Evolutionary conservation across 2,329 filamentous ascomycete species (phyloP).

Genomic region (Rutstroemia sp.): DNA sequence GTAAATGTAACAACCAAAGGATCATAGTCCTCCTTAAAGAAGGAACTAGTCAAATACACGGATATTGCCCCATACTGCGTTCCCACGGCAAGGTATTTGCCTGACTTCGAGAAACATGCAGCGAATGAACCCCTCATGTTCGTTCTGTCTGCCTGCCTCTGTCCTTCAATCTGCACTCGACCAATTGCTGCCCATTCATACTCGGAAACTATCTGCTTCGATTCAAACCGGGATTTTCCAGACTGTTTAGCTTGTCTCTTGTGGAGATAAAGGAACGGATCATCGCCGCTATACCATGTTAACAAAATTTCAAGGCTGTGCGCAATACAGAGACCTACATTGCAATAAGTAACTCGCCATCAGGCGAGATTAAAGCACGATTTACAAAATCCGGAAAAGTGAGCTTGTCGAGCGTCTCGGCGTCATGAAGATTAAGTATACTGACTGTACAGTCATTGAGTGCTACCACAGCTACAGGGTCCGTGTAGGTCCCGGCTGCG

Average conservation of each 20-base stretch:
- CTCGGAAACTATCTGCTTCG: constrained; percentile 17
- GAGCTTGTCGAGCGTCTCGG: constrained; percentile 61
- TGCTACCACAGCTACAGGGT: constrained; percentile 62
- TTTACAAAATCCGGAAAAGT: constrained; percentile 83
- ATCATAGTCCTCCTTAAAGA: constrained; percentile 37
- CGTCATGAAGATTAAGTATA: constrained; percentile 67
- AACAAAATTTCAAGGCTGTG: not conserved
- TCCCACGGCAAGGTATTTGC: constrained; percentile 64
- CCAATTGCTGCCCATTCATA: constrained; percentile 46
- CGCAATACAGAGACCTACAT: constrained; percentile 45
- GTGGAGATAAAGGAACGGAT: constrained; percentile 81
- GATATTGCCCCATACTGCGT: constrained; percentile 77
- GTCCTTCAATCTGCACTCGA: constrained; percentile 50
- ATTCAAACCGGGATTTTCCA: constrained; percentile 18
- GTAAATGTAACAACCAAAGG: constrained; percentile 69
- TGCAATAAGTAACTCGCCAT: constrained; percentile 71
- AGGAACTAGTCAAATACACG: constrained; percentile 56
- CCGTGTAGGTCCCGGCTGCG: constrained; percentile 36
- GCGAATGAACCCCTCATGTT: constrained; percentile 66
- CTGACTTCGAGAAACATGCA: constrained; percentile 67
- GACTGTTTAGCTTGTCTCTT: constrained; percentile 34
- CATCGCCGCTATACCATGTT: constrained; percentile 43
- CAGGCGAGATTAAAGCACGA: constrained; percentile 85
- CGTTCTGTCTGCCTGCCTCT: constrained; percentile 45
- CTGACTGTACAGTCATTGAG: constrained; percentile 91